Evolutionary conservation across 345 rosid genomes (phyloP).

Genomic region (thale cress (Arabidopsis thaliana)): DNA sequence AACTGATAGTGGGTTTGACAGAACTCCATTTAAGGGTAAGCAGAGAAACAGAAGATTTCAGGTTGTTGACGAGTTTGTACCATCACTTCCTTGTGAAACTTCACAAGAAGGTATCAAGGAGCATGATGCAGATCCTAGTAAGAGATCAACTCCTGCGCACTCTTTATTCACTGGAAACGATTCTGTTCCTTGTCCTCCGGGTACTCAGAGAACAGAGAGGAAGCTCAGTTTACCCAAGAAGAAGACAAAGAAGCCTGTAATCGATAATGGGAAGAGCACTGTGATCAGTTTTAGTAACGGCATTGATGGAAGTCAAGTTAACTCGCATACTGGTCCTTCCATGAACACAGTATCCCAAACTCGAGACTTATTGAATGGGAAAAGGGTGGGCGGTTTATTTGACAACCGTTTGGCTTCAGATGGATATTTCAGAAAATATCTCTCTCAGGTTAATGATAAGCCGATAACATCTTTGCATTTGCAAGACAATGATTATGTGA

Average conservation of each 20-base stretch:
- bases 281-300: conserved; percentile 43
- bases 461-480: conserved; percentile 34
- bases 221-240: conserved; percentile 50
- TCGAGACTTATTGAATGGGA: conserved; percentile 48
- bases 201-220: conserved; percentile 50
- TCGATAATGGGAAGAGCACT: conserved; percentile 47
- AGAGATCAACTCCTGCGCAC: conserved; percentile 36
- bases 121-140: conserved; percentile 45
- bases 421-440: conserved; percentile 44
- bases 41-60: conserved; percentile 57
- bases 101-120: conserved; percentile 45
- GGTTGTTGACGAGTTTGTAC: conserved; percentile 46
- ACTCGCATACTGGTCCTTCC: conserved; percentile 41
- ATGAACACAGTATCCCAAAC: conserved; percentile 40
- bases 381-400: conserved; percentile 53
- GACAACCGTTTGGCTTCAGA: conserved; percentile 49
- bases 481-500: conserved; percentile 47
- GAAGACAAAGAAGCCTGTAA: conserved; percentile 55
- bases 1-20: conserved; percentile 49
- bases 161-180: conserved; percentile 48
- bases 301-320: conserved; percentile 41
- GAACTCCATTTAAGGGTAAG: conserved; percentile 50
- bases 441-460: conserved; percentile 45
- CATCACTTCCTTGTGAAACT: conserved; percentile 47
- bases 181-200: conserved; percentile 43